Evolutionary conservation across 805 yeast species (phyloP).

Genomic region (Candida nemodendra): DNA sequence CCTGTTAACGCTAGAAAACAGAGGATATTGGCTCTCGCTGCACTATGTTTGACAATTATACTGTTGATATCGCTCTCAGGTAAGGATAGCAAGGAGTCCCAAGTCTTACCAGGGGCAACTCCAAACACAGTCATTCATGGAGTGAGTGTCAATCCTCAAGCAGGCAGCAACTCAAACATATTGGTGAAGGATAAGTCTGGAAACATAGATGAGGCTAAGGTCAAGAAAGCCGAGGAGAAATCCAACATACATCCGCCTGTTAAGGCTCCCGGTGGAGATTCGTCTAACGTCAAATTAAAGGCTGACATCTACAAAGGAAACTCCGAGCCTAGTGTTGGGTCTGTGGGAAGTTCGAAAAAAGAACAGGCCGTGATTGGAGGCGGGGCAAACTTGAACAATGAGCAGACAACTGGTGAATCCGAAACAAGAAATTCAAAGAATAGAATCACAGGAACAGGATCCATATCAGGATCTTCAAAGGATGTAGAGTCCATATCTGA

Average conservation of each 20-base stretch:
- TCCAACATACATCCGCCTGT: conserved; percentile 21
- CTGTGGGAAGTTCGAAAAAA: background rate
- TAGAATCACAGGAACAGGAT: background rate
- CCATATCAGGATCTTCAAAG: background rate
- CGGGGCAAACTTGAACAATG: background rate
- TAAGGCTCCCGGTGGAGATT: conserved; percentile 22
- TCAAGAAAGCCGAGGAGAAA: conserved; percentile 36
- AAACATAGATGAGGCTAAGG: conserved; percentile 40
- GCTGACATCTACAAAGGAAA: conserved; percentile 7
- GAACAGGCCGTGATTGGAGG: too few relatives aligned
- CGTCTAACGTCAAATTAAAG: conserved; percentile 5
- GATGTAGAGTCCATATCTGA: conserved; percentile 1
- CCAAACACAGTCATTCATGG: conserved; percentile 8
- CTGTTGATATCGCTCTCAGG: conserved; percentile 33
- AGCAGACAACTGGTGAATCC: conserved; percentile 5
- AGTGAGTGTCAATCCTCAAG: conserved; percentile 15
- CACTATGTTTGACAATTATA: conserved; percentile 37
- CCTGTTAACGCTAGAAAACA: conserved; percentile 34
- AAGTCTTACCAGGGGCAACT: conserved; percentile 8
- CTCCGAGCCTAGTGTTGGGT: conserved; percentile 6
- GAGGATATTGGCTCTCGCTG: conserved; percentile 41
- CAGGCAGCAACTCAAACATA: conserved; percentile 26
- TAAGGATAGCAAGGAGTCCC: conserved; percentile 12
- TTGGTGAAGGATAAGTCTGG: conserved; percentile 36
- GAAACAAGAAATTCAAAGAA: background rate